These are phyloP conservation scores for Acephala macrosclerotiorum DNA, from an alignment of 2,329 filamentous ascomycete genomes.

Conservation along the genomic window DNA sequence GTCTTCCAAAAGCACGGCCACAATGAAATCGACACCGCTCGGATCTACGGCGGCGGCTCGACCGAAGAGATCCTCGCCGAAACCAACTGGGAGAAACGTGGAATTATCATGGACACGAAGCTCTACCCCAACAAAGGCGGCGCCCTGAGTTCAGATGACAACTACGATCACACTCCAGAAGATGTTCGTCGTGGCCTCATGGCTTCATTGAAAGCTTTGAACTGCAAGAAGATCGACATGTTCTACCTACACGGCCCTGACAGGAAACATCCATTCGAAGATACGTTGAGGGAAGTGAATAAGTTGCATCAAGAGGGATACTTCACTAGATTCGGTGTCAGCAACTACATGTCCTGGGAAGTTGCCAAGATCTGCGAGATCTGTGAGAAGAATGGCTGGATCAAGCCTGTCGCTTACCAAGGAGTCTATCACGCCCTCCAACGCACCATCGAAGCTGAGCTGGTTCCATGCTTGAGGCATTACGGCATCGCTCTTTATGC, in stretches of 20 bases:
- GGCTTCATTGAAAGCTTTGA: conserved; percentile 59
- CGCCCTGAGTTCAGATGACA: conserved; percentile 31
- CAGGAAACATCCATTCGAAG: conserved; percentile 38
- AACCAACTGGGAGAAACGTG: conserved; percentile 66
- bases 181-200: conserved; percentile 58
- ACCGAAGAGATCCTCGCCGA: conserved; percentile 68
- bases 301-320: conserved; percentile 45
- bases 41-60: conserved; percentile 67
- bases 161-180: conserved; percentile 57
- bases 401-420: conserved; percentile 47
- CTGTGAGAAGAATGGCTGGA: conserved; percentile 43
- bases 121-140: conserved; percentile 30
- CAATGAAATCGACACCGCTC: conserved; percentile 74
- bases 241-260: conserved; percentile 43
- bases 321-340: conserved; percentile 60
- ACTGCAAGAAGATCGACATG: conserved; percentile 52
- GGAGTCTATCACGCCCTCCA: conserved; percentile 44
- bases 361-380: conserved; percentile 43
- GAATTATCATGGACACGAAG: conserved; percentile 69
- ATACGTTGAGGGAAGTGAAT: conserved; percentile 42
- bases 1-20: conserved; percentile 71
- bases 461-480: conserved; percentile 63
- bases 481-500: conserved; percentile 68
- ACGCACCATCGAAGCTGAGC: conserved; percentile 65
- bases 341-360: conserved; percentile 61